Evolutionary conservation across 179 eudicot genomes (phyloP).

Genomic region (Beta lomatogona): DNA sequence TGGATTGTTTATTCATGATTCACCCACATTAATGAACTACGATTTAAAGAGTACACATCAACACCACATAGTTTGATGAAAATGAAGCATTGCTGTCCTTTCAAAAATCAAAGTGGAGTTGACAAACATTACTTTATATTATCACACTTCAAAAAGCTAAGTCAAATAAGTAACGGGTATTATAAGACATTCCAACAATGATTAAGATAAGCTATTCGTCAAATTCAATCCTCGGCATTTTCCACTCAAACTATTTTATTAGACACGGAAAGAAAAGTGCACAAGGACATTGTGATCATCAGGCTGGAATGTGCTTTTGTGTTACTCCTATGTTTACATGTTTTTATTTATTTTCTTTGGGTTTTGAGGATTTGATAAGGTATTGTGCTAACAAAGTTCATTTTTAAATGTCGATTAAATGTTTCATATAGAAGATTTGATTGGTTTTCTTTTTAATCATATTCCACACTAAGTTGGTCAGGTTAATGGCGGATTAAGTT

Average conservation of each 20-base stretch:
- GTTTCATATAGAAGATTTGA: too few relatives aligned
- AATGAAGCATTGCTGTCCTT: slow-evolving; percentile 7
- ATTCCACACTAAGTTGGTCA: too few relatives aligned
- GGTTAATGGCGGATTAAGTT: too few relatives aligned
- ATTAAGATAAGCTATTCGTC: slow-evolving; percentile 1
- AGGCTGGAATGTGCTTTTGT: neutral
- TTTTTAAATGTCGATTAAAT: too few relatives aligned
- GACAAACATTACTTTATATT: slow-evolving; percentile 30
- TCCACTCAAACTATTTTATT: neutral
- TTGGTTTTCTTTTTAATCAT: too few relatives aligned
- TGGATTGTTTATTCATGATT: slow-evolving; percentile 4
- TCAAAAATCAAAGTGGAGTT: slow-evolving; percentile 24
- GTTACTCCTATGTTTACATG: neutral
- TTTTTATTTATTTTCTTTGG: too few relatives aligned
- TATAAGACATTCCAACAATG: slow-evolving; percentile 1
- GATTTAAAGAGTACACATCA: neutral
- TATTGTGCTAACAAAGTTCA: too few relatives aligned
- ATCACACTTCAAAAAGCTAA: slow-evolving; percentile 28
- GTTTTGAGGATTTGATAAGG: too few relatives aligned
- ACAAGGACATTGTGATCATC: neutral
- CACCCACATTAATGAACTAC: neutral
- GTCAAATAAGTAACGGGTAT: slow-evolving; percentile 13
- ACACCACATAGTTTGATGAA: neutral
- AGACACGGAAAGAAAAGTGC: neutral
- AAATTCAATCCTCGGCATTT: too few relatives aligned